Percentiles rank a stretch among this genome's conserved stretches.
phyloP scores from a whole-genome alignment of 805 yeast genomes.

The Cephaloascus fragrans region DNA sequence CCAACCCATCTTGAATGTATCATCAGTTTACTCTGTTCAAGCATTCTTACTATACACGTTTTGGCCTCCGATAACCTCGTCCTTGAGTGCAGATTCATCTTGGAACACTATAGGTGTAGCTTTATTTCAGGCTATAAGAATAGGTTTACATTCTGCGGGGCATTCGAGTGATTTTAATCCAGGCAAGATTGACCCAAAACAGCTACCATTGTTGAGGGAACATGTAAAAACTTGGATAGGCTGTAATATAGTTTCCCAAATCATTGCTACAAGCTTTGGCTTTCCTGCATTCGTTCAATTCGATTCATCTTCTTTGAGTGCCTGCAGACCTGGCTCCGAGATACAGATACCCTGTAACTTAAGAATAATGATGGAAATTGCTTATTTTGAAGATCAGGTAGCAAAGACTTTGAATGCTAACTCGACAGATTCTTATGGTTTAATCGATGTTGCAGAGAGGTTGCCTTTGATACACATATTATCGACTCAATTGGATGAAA shows the following conservation, averaged over 20 bases:
- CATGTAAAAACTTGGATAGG: slow-evolving; percentile 89
- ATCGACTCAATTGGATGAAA: slow-evolving; percentile 61
- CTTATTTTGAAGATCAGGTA: slow-evolving; percentile 79
- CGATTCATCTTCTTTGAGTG: slow-evolving; percentile 55
- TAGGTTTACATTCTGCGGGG: slow-evolving; percentile 78
- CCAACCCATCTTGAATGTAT: slow-evolving; percentile 77
- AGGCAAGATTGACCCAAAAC: slow-evolving; percentile 27
- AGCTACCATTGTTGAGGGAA: slow-evolving; percentile 47
- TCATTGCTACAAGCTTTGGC: slow-evolving; percentile 87
- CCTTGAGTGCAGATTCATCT: slow-evolving; percentile 89
- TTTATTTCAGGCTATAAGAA: slow-evolving; percentile 81
- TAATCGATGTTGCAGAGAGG: slow-evolving; percentile 60
- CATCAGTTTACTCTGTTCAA: slow-evolving; percentile 90
- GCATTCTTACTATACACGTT: slow-evolving; percentile 80
- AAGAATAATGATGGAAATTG: slow-evolving; percentile 71
- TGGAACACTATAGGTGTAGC: slow-evolving; percentile 96
- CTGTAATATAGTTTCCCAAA: slow-evolving; percentile 84
- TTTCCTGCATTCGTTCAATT: slow-evolving; percentile 88
- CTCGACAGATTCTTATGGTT: slow-evolving; percentile 54
- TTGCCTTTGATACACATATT: slow-evolving; percentile 66
- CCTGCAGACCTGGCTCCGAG: slow-evolving; percentile 37
- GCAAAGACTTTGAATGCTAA: slow-evolving; percentile 69
- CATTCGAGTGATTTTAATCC: slow-evolving; percentile 29
- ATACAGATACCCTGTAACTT: slow-evolving; percentile 46
- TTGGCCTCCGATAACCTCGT: slow-evolving; percentile 96